A percentile compares a stretch with the other conserved stretches of the same genome.
phyloP scores from a whole-genome alignment of 2,329 filamentous ascomycete genomes.

The Onygenales sp. region DNA sequence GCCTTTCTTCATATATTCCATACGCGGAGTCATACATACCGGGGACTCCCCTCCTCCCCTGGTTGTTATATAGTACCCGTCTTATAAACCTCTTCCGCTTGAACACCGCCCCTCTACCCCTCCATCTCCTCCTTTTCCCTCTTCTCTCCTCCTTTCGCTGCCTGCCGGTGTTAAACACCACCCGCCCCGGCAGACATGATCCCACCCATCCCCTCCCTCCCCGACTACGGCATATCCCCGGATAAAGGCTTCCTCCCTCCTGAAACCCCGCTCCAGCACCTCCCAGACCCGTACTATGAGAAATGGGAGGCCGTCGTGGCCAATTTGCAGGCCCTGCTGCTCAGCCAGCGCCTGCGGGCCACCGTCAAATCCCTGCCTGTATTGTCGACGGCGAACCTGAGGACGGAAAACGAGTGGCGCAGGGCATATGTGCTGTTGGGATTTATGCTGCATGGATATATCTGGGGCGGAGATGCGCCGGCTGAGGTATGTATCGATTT shows the following conservation, averaged over 20 bases:
- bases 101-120: not conserved
- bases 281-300: slow-evolving; percentile 86
- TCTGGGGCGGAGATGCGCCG: slow-evolving; percentile 75
- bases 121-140: not conserved
- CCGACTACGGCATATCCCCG: slow-evolving; percentile 60
- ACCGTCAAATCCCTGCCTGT: slow-evolving; percentile 74
- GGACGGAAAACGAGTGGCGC: slow-evolving; percentile 82
- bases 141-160: not conserved
- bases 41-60: not conserved
- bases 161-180: not conserved
- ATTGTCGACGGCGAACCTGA: slow-evolving; percentile 71
- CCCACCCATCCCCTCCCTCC: slow-evolving; percentile 42
- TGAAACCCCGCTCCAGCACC: slow-evolving; percentile 64
- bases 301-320: slow-evolving; percentile 83
- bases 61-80: too few relatives aligned
- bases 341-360: slow-evolving; percentile 72
- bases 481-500: slow-evolving; percentile 49
- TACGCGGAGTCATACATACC: not conserved
- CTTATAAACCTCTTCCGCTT: not conserved
- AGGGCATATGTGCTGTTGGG: slow-evolving; percentile 70
- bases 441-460: slow-evolving; percentile 75
- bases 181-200: slow-evolving; percentile 25
- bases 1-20: too few relatives aligned
- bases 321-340: slow-evolving; percentile 77
- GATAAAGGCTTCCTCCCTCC: slow-evolving; percentile 79